Evolutionary conservation across 352 stramenopile species (phyloP).

Genomic region (Pythium volutum): DNA sequence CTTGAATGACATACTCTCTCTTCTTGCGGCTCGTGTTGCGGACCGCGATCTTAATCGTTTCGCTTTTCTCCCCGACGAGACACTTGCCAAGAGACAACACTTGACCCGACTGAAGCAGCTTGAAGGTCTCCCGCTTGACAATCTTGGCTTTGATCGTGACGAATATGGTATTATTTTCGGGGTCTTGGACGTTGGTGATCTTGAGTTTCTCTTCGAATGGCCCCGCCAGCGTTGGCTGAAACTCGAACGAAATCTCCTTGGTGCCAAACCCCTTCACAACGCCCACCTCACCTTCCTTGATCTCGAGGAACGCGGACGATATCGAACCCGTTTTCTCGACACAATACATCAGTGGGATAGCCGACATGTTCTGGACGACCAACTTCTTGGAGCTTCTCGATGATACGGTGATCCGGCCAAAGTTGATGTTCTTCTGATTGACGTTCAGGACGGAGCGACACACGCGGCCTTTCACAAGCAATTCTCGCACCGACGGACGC

Average conservation of each 20-base stretch:
- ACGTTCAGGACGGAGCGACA: slow-evolving; percentile 88
- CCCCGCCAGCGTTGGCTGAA: slow-evolving; percentile 79
- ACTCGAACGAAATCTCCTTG: slow-evolving; percentile 89
- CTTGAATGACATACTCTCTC: slow-evolving; percentile 85
- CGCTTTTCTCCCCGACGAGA: slow-evolving; percentile 78
- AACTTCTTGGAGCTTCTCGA: slow-evolving; percentile 86
- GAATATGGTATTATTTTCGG: slow-evolving; percentile 84
- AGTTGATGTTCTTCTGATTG: slow-evolving; percentile 93
- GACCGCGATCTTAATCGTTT: slow-evolving; percentile 81
- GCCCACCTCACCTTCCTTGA: slow-evolving; percentile 84
- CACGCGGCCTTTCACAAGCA: slow-evolving; percentile 82
- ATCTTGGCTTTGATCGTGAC: slow-evolving; percentile 90
- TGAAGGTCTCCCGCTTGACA: slow-evolving; percentile 89
- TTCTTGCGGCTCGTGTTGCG: slow-evolving; percentile 88
- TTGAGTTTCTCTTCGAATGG: slow-evolving; percentile 89
- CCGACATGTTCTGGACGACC: slow-evolving; percentile 85
- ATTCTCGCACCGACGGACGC: slow-evolving; percentile 69
- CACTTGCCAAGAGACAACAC: slow-evolving; percentile 82
- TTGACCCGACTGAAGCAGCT: slow-evolving; percentile 85
- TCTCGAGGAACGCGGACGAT: slow-evolving; percentile 86
- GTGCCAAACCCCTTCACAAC: slow-evolving; percentile 87
- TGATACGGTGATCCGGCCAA: slow-evolving; percentile 81
- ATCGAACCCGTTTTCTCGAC: slow-evolving; percentile 91
- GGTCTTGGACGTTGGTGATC: slow-evolving; percentile 89
- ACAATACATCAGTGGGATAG: slow-evolving; percentile 80